Evolutionary conservation across 106 monocot genomes (phyloP).

Genomic region (Iris macrosiphon): DNA sequence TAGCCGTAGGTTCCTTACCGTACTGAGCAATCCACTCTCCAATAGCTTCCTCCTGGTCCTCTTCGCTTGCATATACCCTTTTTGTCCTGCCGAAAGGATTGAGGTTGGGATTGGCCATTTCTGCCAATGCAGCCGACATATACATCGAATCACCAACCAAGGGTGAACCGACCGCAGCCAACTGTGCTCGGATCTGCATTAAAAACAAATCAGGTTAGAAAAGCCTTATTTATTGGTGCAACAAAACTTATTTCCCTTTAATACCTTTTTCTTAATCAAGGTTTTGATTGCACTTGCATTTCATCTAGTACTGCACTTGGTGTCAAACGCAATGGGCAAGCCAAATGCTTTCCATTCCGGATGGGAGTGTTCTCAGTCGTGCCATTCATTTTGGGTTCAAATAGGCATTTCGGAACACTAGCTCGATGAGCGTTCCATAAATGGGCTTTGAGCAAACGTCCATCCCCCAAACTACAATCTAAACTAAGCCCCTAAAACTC

Average conservation of each 20-base stretch:
- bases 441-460: no score
- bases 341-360: no score
- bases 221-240: not conserved
- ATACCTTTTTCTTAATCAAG: no score
- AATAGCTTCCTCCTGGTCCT: constrained; percentile 31
- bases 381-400: no score
- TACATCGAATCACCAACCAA: constrained; percentile 89
- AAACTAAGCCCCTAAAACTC: no score
- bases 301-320: no score
- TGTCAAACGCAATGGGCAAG: no score
- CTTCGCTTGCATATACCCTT: constrained; percentile 17
- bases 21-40: constrained; percentile 63
- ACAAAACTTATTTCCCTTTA: not conserved
- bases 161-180: constrained; percentile 81
- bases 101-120: constrained; percentile 37
- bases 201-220: not conserved
- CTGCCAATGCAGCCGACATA: constrained; percentile 59
- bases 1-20: constrained; percentile 84
- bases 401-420: no score
- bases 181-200: constrained; percentile 79
- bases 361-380: no score
- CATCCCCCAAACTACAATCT: no score
- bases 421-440: no score
- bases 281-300: no score
- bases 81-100: constrained; percentile 59